phyloP scores from a whole-genome alignment of 306 rosid species.

The Cercis canadensis region DNA sequence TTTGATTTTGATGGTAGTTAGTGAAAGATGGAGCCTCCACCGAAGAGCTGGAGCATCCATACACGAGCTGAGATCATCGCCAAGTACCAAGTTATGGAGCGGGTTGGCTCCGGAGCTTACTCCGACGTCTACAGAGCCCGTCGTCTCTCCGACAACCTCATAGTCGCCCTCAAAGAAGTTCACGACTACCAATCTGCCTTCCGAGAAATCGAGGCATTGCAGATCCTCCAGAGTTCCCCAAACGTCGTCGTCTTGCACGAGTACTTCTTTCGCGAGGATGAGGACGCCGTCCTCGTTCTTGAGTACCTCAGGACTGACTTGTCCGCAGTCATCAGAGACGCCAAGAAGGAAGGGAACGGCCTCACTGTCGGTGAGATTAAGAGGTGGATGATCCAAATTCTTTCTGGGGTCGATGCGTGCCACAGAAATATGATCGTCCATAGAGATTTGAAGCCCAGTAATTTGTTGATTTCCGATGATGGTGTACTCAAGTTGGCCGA shows the following conservation, averaged over 20 bases:
- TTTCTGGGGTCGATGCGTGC: constrained; percentile 76
- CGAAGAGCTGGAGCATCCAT: constrained; percentile 89
- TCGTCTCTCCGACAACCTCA: constrained; percentile 62
- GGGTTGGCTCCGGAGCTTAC: constrained; percentile 86
- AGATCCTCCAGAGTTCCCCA: constrained; percentile 56
- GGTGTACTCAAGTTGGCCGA: constrained; percentile 88
- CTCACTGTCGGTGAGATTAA: constrained; percentile 61
- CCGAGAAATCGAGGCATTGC: constrained; percentile 84
- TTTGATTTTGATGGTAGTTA: too few species aligned
- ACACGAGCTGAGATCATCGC: constrained; percentile 73
- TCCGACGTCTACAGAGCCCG: constrained; percentile 85
- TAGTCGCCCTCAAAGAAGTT: constrained; percentile 89
- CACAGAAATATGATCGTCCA: constrained; percentile 76
- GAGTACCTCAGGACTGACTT: constrained; percentile 71
- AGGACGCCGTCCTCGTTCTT: constrained; percentile 87
- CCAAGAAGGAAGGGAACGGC: constrained; percentile 54
- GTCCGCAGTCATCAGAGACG: constrained; percentile 60
- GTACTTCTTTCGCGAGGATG: constrained; percentile 91
- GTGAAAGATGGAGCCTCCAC: constrained; percentile 56
- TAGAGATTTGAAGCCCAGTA: constrained; percentile 84
- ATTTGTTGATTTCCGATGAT: constrained; percentile 73
- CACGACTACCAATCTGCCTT: constrained; percentile 84
- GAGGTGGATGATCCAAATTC: constrained; percentile 82
- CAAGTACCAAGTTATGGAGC: constrained; percentile 70
- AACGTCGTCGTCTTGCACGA: constrained; percentile 79